Base-by-base conservation (phyloP, 352 stramenopile genomes). In the Phytophthora hybrid region DNA sequence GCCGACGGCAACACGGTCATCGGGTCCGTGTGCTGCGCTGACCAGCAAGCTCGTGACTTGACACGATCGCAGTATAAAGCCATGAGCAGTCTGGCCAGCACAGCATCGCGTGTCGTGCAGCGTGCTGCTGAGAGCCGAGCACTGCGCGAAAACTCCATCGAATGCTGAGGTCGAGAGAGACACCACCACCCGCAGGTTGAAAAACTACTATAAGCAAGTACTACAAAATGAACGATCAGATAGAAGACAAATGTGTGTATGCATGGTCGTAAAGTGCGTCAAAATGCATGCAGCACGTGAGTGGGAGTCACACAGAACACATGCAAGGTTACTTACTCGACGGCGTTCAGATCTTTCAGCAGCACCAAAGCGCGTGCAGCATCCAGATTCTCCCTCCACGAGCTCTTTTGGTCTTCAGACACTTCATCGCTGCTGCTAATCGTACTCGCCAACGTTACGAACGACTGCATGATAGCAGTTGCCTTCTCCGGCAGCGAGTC, bases 1-100 rank as follows among this genome's bases (percentile, higher is more conserved):
- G 63, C 74, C 1, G 79, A 90, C 59, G 74, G 77, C 54, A 73
- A 89, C 37, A 87, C 80, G 9, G 70, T 89, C 55, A 89, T 94
- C 58, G 87, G 85, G 4, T 82, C 79, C 3, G 66, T 94, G 39
- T 93, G 85, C 65, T 93, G 83, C 63, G 72, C 89, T 8, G 82
- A 89, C 62, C 70, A 64, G 31, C 68, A 89, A 59, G 79, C 80
- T 52, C 77, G 77, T 49, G 63, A 81, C 49, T 75, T 94, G 46
- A 89, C 79, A 13, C 75, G 74, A 34, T 83, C 82, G 19, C 83
- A 94, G 78, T 94, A 89, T 64, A 68, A 71, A 56, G 63, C 76
- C 2, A 87, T 92, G 70, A 76, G 74, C 61, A 79, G 77, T 47
- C 66, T 93, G 37, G 84, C 87, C 21, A 74, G 75, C 23, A 91